Evolutionary conservation across 345 rosid species (phyloP).

Genomic region (Hirschfeldia incana): DNA sequence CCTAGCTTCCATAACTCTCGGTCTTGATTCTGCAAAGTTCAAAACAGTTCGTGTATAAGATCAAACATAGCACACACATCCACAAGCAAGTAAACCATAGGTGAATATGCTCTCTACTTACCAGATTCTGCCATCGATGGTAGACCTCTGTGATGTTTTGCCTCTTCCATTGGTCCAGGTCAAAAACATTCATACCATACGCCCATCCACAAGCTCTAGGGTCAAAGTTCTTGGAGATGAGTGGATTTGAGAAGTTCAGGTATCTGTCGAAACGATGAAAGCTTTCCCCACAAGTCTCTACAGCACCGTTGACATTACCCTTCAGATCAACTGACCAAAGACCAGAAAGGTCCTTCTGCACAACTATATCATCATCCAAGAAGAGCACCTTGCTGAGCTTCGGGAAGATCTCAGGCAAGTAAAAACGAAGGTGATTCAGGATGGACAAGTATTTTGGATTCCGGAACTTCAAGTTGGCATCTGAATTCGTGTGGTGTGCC

Average conservation of each 20-base stretch:
- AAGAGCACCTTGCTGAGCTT: conserved; percentile 85
- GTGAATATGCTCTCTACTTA: conserved; percentile 36
- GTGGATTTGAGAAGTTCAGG: conserved; percentile 96
- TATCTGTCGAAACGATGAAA: conserved; percentile 96
- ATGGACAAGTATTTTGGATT: conserved; percentile 96
- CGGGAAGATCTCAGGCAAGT: conserved; percentile 94
- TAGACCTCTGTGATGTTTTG: conserved; percentile 87
- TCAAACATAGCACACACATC: conserved; percentile 21
- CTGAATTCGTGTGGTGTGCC: conserved; percentile 71
- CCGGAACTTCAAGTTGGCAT: conserved; percentile 82
- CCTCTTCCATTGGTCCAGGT: conserved; percentile 83
- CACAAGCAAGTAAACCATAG: conserved; percentile 5
- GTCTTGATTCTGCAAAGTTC: conserved; percentile 60
- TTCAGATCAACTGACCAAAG: conserved; percentile 90
- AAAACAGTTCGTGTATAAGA: neutral
- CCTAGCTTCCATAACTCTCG: conserved; percentile 28
- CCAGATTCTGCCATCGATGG: conserved; percentile 96
- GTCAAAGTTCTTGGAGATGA: conserved; percentile 78
- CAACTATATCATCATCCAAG: conserved; percentile 89
- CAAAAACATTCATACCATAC: conserved; percentile 95
- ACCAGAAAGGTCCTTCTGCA: conserved; percentile 29
- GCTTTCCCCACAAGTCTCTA: conserved; percentile 95
- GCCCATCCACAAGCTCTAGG: conserved; percentile 99
- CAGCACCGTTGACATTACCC: conserved; percentile 96
- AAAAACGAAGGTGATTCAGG: conserved; percentile 93